A percentile compares a stretch with the other conserved stretches of the same genome.
phyloP scores from a whole-genome alignment of 768 basidiomycete genomes.

The Trametes cingulata region DNA sequence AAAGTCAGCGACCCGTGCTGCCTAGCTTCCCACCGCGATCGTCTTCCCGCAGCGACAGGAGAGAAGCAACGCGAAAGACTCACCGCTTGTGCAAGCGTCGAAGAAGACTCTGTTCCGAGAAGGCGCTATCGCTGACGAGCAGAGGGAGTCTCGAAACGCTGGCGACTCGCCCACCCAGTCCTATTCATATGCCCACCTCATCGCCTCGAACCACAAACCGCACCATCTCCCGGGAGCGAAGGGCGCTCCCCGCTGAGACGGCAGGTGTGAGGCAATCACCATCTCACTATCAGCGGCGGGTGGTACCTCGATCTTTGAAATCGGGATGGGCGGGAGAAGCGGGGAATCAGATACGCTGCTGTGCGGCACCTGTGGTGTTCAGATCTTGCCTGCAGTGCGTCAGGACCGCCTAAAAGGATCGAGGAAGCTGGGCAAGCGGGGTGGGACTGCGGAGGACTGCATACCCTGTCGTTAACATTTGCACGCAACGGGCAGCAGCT shows the following conservation, averaged over 20 bases:
- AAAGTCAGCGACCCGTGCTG: neutral
- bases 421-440: too few species aligned
- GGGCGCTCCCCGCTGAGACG: neutral
- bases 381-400: too few species aligned
- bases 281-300: conserved; percentile 5
- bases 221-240: neutral
- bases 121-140: neutral
- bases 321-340: neutral
- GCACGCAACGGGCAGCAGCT: neutral
- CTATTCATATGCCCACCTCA: conserved; percentile 7
- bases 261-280: neutral
- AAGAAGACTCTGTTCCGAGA: too few species aligned
- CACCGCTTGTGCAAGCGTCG: neutral
- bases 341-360: neutral
- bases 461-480: too few species aligned
- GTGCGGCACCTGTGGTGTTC: neutral
- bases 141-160: neutral
- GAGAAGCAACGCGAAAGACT: neutral
- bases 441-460: too few species aligned
- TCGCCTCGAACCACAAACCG: neutral
- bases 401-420: too few species aligned
- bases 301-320: conserved; percentile 2
- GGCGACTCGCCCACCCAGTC: too few species aligned
- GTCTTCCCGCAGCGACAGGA: neutral
- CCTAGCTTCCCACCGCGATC: neutral